Evolutionary conservation across 257 asterid species (phyloP), one percentile per base, ranked within the genome.

Genomic region (Catharanthus roseus): DNA sequence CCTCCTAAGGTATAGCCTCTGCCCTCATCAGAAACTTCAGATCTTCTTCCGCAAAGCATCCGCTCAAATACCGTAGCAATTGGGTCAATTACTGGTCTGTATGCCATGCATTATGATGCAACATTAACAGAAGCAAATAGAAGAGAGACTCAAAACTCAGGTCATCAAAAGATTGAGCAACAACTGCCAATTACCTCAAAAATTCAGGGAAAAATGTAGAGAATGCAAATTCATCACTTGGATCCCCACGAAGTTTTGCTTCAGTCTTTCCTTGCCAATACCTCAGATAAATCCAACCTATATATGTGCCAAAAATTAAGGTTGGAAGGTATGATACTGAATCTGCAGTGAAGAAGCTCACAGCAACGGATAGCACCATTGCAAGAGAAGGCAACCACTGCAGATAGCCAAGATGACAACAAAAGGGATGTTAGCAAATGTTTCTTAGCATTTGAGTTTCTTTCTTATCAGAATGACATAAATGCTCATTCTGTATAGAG

Each of bases 331-430:
- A 82, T 41, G 96, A 62, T 34, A 85, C 84, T 13, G 95, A 82
- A 74, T 92, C 96, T 69, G 77, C 71, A 2, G 91, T 84, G 83
- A 89, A 88, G 83, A 88, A 81, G 86, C 98, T 89, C 72, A 83
- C 72, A 78, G 76, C 83, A 77, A 82, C 50, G 49, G 90, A 81
- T 42, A 88, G 69, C 86, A 92, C 70, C 57, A 92, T 72, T 64
- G 85, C 82, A 55, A 89, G 80, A 70, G 98, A 89, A 63, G 98
- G 98, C 85, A 92, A 76, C 98, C 96, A 92, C 96, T 92, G 91
- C 87, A 90, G 69, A 81, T 45, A 75, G 47, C 62, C 66, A 57
- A 73, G 53, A 29, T 34, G 77, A 72, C n/a, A 56, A 72, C n/a
- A 70, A 33, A 70, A 65, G 68, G 26, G 44, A 67, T 56, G 76